These are phyloP conservation scores for Coemansia guatemalensis DNA, from an alignment of 192 early-diverging fungal genomes.

Conservation along the genomic window DNA sequence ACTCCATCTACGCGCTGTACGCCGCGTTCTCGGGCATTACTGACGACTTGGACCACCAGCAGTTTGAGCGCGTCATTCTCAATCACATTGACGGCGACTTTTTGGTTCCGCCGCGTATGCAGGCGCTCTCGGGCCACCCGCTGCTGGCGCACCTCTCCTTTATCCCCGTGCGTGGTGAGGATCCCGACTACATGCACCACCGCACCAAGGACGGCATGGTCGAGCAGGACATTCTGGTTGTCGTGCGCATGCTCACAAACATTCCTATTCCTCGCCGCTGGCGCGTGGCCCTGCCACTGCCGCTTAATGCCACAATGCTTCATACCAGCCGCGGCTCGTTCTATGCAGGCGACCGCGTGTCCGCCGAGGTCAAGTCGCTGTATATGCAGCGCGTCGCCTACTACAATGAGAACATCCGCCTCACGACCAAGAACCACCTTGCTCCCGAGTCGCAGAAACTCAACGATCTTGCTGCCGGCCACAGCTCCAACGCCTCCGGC, in stretches of 20 bases:
- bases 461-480: conserved; percentile 43
- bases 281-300: conserved; percentile 38
- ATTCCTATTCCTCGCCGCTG: conserved; percentile 45
- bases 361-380: conserved; percentile 44
- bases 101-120: conserved; percentile 29
- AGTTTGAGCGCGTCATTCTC: conserved; percentile 43
- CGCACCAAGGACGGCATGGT: conserved; percentile 45
- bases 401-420: conserved; percentile 48
- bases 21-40: conserved; percentile 32
- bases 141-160: conserved; percentile 45
- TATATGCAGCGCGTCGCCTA: conserved; percentile 38
- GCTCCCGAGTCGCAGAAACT: conserved; percentile 33
- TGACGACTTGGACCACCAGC: conserved; percentile 36
- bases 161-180: conserved; percentile 43
- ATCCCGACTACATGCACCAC: conserved; percentile 39
- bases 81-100: conserved; percentile 51
- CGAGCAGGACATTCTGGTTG: conserved; percentile 40
- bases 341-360: conserved; percentile 35
- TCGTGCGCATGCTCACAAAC: conserved; percentile 41
- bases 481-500: conserved; percentile 30
- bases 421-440: conserved; percentile 21
- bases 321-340: conserved; percentile 47
- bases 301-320: conserved; percentile 35
- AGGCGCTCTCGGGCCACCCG: conserved; percentile 22
- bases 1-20: conserved; percentile 40